Evolutionary conservation across 768 basidiomycete genomes (phyloP), one percentile per base, ranked within the genome.

Genomic region (Boletus sensibilis): DNA sequence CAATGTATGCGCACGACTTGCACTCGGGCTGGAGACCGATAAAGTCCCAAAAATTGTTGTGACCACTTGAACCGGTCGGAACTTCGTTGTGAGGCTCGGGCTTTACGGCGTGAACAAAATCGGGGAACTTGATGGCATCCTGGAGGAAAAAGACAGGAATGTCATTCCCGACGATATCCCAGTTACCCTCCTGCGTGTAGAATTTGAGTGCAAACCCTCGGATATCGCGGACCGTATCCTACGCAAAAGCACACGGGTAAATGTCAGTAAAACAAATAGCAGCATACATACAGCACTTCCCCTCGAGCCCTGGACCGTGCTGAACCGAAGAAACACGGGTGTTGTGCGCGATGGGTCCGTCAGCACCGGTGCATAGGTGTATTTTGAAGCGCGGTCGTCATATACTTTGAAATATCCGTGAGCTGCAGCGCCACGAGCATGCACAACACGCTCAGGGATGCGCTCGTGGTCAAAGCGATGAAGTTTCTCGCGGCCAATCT

Each of bases 31-130:
- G 83, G 31, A 90, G 76, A 41, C 83, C 81, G 38, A 84, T 84
- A 62, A 88, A 93, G 65, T 93, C 92, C 90, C 90, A 94, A 58
- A 92, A 91, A 63, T 88, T 92, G 73, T 94, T 91, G 65, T 93
- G 91, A 1, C 87, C 85, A 18, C 64, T 73, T 67, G 88, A 86
- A 4, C 82, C 86, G 47, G 81, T 80, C 4, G 87, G 87, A 0
- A 89, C 79, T 61, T 94, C 93, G 56, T 89, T 90, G 43, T 91
- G 82, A 4, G 91, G 92, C 67, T 94, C 91, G 2, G 92, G 90
- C 67, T 90, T 88, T 21, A 88, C 87, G 5, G 92, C 87, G 66
- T 94, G 93, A 34, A 94, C 77, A 50, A 94, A 73, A 65, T 95
- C 92, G 14, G 89, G 88, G 68, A 94, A 94, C 70, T 94, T 88